Conservation (phyloP, 1,284 basidiomycete species). For the Pterulicium gracile region DNA sequence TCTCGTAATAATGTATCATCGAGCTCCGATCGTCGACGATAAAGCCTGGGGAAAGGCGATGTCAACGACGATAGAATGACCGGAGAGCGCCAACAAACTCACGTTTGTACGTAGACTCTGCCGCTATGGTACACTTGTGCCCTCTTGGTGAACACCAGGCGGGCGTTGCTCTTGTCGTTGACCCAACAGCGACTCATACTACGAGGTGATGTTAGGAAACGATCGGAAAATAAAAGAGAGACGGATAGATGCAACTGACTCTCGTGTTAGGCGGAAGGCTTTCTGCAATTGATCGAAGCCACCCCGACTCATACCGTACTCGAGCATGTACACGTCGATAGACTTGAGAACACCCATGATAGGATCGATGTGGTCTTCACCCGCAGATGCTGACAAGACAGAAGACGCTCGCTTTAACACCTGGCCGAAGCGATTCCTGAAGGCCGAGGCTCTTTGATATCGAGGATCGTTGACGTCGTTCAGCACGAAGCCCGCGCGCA, state of each 20-base stretch:
- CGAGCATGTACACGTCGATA: slow-evolving; percentile 66
- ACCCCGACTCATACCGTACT: slow-evolving; percentile 55
- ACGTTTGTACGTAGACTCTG: slow-evolving; percentile 1
- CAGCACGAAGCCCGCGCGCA: slow-evolving; percentile 69
- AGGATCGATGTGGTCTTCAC: slow-evolving; percentile 90
- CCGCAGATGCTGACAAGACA: slow-evolving; percentile 45
- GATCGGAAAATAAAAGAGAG: slow-evolving; percentile 1
- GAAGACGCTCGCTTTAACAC: slow-evolving; percentile 58
- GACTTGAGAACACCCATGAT: slow-evolving; percentile 61
- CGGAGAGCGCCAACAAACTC: not conserved
- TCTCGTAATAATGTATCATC: slow-evolving; percentile 76
- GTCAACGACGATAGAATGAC: not conserved
- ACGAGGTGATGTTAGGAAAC: slow-evolving; percentile 6
- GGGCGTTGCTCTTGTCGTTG: slow-evolving; percentile 66
- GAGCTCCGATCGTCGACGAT: slow-evolving; percentile 69
- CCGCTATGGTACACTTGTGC: slow-evolving; percentile 70
- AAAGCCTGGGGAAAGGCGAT: slow-evolving; percentile 52
- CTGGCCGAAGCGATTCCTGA: slow-evolving; percentile 62
- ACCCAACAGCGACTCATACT: slow-evolving; percentile 61
- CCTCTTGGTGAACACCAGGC: slow-evolving; percentile 70
- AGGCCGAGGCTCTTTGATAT: slow-evolving; percentile 52
- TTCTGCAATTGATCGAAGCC: slow-evolving; percentile 57
- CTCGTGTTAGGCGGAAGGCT: slow-evolving; percentile 54
- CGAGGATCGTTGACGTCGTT: slow-evolving; percentile 67
- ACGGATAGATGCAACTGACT: slow-evolving; percentile 34